Conservation (phyloP, 805 yeast genomes). For the Starmerella apis region DNA sequence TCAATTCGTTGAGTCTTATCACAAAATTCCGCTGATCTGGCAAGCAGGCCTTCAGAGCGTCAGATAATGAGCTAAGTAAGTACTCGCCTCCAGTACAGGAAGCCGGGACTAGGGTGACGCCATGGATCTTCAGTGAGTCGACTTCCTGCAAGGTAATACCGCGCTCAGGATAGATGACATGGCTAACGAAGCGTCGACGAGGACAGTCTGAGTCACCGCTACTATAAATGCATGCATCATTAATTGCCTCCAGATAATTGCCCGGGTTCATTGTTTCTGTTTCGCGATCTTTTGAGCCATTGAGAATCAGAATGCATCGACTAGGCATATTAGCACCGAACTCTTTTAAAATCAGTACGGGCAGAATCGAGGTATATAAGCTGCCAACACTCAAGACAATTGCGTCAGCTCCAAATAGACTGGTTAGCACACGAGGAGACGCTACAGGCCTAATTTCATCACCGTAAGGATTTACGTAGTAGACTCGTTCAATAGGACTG, state of each 20-base stretch:
- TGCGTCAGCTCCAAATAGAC: conserved; percentile 41
- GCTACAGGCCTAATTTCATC: conserved; percentile 74
- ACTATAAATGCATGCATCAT: conserved; percentile 18
- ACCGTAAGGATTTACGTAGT: conserved; percentile 78
- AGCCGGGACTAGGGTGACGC: background rate
- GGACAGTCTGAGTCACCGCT: background rate
- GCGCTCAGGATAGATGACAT: conserved; percentile 40
- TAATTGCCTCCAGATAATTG: conserved; percentile 48
- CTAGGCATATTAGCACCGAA: conserved; percentile 16
- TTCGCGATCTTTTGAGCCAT: conserved; percentile 71
- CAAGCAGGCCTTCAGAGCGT: conserved; percentile 2
- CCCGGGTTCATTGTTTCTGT: conserved; percentile 55
- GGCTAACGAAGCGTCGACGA: conserved; percentile 42
- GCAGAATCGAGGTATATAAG: conserved; percentile 75
- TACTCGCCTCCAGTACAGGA: conserved; percentile 7
- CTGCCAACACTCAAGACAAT: conserved; percentile 78
- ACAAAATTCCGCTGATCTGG: background rate
- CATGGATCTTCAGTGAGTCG: background rate
- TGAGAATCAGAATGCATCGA: conserved; percentile 48
- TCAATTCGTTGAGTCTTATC: background rate
- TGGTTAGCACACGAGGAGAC: conserved; percentile 47
- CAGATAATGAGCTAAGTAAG: conserved; percentile 1
- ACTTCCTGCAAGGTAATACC: background rate
- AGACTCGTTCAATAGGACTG: conserved; percentile 61
- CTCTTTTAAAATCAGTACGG: conserved; percentile 64